Evolutionary conservation across 2,329 filamentous ascomycete species (phyloP), one percentile per base, ranked within the genome.

Genomic region (Sporothrix variecibatus): DNA sequence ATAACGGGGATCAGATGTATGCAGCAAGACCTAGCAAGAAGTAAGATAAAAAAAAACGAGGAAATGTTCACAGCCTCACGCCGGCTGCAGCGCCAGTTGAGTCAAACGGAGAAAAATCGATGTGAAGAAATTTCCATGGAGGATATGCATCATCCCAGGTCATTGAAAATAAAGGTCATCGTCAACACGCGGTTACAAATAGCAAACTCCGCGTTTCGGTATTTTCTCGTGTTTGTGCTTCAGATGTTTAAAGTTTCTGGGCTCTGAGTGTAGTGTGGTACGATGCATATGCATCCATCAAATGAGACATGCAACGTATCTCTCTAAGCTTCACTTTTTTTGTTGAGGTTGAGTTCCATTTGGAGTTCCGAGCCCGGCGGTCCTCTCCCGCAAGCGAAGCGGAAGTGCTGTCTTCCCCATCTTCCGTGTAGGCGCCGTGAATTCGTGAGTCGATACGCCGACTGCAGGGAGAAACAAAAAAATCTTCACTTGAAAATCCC

Each of bases 281-380:
- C 26, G 56, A 31, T 31, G 26, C 56, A 20, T 4, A 34, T 34
- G 56, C 28, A 60, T 34, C 56, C 26, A 60, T 60, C 26, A 34
- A 34, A 34, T 26, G 56, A 60, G 28, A 60, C 56, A 60, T 60
- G 56, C 56, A 60, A 60, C 56, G 28, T 60, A 60, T 60, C 56
- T 60, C 20, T 60, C 15, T 5, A 12, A 31, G 34, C 56, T 56
- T 60, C 56, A 60, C 28, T 60, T 60, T 34, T 26, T 56, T 26
- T 26, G 2, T 26, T 53, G 28, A 62, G 43, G 17, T 15, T 56
- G 15, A 43, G 40, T 43, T 15, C 40, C 40, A n/a, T 53, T 8
- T 23, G 5, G 17, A 56, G 23, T 28, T 28, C 38, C 62, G 38
- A 23, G 38, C 62, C 62, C 5, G 62, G 62, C n/a, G n/a, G 2